Conservation (phyloP, 2,329 filamentous ascomycete genomes). For the Talaromyces albobiverticillius region DNA sequence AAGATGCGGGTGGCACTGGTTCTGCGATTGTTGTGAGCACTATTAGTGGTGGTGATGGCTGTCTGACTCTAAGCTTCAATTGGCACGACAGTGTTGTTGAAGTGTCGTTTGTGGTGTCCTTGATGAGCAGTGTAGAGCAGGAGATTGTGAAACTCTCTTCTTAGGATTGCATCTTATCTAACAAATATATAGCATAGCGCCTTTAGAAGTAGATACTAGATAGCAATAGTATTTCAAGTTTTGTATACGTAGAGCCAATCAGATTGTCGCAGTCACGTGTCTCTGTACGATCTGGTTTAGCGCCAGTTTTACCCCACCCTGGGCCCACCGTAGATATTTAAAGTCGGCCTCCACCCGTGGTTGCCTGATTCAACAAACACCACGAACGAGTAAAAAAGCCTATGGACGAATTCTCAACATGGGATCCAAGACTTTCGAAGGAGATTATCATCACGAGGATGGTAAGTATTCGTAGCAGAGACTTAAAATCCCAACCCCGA, state of each 20-base stretch:
- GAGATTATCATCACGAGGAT: conserved; percentile 12
- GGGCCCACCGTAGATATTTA: no score
- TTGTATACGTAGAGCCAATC: no score
- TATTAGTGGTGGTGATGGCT: conserved; percentile 45
- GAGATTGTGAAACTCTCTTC: neutral
- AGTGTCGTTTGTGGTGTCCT: conserved; percentile 20
- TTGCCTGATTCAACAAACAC: no score
- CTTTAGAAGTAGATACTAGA: no score
- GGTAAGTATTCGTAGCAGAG: neutral
- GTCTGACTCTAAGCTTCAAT: conserved; percentile 37
- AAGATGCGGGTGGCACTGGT: conserved; percentile 39
- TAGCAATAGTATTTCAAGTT: no score
- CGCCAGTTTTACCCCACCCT: no score
- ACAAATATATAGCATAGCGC: no score
- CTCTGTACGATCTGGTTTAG: no score
- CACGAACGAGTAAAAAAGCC: neutral
- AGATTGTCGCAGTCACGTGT: neutral
- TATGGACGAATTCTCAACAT: conserved; percentile 3
- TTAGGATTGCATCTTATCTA: neutral
- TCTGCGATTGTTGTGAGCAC: conserved; percentile 38
- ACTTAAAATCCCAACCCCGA: neutral
- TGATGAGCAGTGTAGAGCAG: neutral
- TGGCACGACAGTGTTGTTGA: conserved; percentile 42
- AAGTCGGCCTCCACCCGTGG: no score
- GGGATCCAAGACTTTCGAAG: conserved; percentile 14